A percentile compares a stretch with the other conserved stretches of the same genome.
Evolutionary conservation across 2,329 filamentous ascomycete genomes (phyloP).

Genomic region (Trichoderma sp.): DNA sequence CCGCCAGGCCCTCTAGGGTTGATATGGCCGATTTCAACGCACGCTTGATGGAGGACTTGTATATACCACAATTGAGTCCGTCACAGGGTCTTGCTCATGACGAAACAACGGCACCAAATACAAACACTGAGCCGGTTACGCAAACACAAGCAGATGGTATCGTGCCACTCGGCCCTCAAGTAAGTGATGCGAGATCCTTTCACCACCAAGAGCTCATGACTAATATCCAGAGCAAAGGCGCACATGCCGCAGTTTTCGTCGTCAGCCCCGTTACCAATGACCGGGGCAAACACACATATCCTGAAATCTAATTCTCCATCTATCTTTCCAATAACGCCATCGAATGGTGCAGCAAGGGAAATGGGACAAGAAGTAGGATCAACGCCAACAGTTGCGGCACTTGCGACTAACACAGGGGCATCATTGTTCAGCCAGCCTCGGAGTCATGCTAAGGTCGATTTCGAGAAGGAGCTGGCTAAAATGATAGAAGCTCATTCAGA

Average conservation of each 20-base stretch:
- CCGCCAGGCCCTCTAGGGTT: background rate
- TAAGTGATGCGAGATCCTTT: background rate
- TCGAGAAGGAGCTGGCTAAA: constrained; percentile 24
- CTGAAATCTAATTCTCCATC: background rate
- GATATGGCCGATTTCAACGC: background rate
- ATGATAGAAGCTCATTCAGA: background rate
- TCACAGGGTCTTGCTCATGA: background rate
- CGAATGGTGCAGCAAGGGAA: background rate
- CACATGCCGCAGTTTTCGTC: constrained; percentile 7
- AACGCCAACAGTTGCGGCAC: background rate
- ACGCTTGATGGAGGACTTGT: background rate
- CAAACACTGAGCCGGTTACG: background rate
- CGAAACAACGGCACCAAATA: background rate
- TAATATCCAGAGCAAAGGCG: background rate
- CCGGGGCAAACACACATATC: constrained; percentile 40
- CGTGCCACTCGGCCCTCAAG: background rate
- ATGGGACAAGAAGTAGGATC: background rate
- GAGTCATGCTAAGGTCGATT: constrained; percentile 28
- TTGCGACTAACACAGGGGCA: background rate
- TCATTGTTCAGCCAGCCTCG: constrained; percentile 28
- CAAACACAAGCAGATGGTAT: background rate
- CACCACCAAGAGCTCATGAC: background rate
- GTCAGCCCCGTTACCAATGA: constrained; percentile 33
- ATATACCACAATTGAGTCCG: background rate
- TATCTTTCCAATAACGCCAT: background rate